Base-by-base conservation (phyloP, 169 alveolate genomes). In the Cyclospora cayetanensis region DNA sequence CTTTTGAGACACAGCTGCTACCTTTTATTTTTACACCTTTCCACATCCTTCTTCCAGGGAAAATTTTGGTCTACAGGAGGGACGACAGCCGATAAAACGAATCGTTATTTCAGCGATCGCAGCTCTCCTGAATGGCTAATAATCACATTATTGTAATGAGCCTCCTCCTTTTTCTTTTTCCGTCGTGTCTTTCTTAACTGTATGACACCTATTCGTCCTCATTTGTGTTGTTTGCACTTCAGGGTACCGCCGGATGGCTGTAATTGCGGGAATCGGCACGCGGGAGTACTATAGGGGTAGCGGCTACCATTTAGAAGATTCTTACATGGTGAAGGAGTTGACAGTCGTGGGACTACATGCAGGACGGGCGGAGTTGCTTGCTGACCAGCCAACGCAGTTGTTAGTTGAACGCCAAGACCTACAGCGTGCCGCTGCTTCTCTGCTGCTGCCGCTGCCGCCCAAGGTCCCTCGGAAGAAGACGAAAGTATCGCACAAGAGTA, bases 181-280 rank as follows among this genome's bases (percentile, higher is more conserved):
- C n/a, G n/a, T n/a, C n/a, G n/a, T n/a, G n/a, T n/a, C n/a, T n/a
- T n/a, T n/a, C n/a, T n/a, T n/a, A n/a, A n/a, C n/a, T n/a, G n/a
- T n/a, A n/a, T 4, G n/a, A 60, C 29, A 9, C 7, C 35, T 9
- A 4, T n/a, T n/a, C n/a, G 55, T 46, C 15, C 22, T 31, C 4
- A 5, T 42, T 11, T 66, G 46, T 20, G 34, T 1, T 70, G 53
- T 29, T 29, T 70, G 25, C 20, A 29, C 29, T 39, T 11, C 70
- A 90, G 84, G 94, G 37, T 77, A 94, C 95, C 37, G 55, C 74
- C 92, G 96, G 94, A 96, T 98, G 93, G 99, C 99, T 34, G 99
- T 99, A 70, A 99, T 99, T 52, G 98, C 99, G 22, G 99, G 99
- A 41, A 98, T 99, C 20, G 99, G 99, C 43, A 98, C 99, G n/a